Conservation (phyloP, 495 filamentous ascomycete species). For the Penicillium lagena region DNA sequence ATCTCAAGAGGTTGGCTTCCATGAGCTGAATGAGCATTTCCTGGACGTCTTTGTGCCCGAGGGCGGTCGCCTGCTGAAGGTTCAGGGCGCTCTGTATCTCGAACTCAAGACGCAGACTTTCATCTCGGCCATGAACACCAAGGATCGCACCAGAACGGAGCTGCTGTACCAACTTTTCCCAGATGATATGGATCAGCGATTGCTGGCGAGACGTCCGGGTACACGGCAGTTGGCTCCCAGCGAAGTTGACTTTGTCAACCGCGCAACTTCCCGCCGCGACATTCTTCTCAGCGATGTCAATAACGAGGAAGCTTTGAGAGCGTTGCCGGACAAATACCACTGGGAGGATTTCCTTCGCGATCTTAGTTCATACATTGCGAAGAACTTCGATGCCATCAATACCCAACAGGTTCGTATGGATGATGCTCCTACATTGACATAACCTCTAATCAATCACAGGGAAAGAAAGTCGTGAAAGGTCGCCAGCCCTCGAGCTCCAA, state of each 20-base stretch:
- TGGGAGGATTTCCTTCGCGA: conserved; percentile 72
- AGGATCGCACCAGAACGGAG: conserved; percentile 57
- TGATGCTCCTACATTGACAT: conserved; percentile 12
- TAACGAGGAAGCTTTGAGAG: conserved; percentile 53
- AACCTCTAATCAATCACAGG: conserved; percentile 10
- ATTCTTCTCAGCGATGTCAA: conserved; percentile 59
- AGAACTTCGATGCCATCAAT: conserved; percentile 63
- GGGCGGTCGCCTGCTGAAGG: conserved; percentile 63
- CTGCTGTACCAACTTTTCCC: conserved; percentile 73
- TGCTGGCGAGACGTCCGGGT: conserved; percentile 60
- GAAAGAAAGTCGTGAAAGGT: conserved; percentile 37
- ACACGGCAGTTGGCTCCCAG: conserved; percentile 57
- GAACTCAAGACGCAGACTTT: conserved; percentile 85
- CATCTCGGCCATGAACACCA: conserved; percentile 62
- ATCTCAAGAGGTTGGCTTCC: conserved; percentile 73
- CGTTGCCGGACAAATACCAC: conserved; percentile 69
- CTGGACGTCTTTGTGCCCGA: conserved; percentile 78
- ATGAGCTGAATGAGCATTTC: conserved; percentile 78
- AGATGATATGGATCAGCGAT: conserved; percentile 52
- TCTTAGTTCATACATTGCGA: conserved; percentile 66
- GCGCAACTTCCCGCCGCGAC: conserved; percentile 56
- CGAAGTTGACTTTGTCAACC: conserved; percentile 68
- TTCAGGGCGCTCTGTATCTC: conserved; percentile 65
- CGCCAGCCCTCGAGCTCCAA: conserved; percentile 36
- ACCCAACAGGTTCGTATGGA: conserved; percentile 35